These are phyloP conservation scores for Calycina marina DNA, from an alignment of 2,329 filamentous ascomycete genomes.

Conservation along the genomic window DNA sequence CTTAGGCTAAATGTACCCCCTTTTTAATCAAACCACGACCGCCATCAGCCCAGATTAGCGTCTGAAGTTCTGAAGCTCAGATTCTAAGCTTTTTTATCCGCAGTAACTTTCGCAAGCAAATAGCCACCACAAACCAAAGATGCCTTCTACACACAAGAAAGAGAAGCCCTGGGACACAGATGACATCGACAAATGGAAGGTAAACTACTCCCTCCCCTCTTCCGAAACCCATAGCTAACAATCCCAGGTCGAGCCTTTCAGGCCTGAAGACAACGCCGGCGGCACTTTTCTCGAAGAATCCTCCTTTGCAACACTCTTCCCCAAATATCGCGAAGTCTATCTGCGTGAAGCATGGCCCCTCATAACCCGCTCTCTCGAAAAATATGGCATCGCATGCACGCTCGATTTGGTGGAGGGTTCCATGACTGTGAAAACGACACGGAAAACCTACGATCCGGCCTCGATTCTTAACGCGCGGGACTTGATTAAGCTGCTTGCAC, in stretches of 20 bases:
- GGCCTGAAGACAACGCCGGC: constrained; percentile 66
- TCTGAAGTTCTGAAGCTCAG: too few relatives aligned
- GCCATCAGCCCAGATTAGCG: too few relatives aligned
- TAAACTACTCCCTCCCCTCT: constrained; percentile 18
- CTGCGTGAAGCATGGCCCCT: constrained; percentile 87
- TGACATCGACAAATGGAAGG: constrained; percentile 95
- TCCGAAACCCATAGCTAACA: constrained; percentile 1
- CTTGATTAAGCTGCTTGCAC: constrained; percentile 79
- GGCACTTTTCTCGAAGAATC: constrained; percentile 90
- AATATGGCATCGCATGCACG: constrained; percentile 76
- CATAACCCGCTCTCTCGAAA: constrained; percentile 75
- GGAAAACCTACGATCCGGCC: constrained; percentile 82
- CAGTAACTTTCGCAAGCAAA: too few relatives aligned
- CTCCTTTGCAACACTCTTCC: constrained; percentile 75
- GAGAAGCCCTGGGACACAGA: constrained; percentile 94
- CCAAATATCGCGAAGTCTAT: constrained; percentile 92
- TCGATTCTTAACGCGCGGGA: constrained; percentile 89
- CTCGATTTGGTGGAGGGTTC: constrained; percentile 89
- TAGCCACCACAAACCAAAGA: too few relatives aligned
- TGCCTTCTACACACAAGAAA: constrained; percentile 81
- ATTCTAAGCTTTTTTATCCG: too few relatives aligned
- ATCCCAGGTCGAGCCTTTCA: constrained; percentile 62
- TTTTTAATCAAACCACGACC: too few relatives aligned
- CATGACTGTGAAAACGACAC: constrained; percentile 93
- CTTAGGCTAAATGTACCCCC: too few relatives aligned